Conservation (phyloP, 192 early-diverging fungal genomes). For the Coemansia sp. region DNA sequence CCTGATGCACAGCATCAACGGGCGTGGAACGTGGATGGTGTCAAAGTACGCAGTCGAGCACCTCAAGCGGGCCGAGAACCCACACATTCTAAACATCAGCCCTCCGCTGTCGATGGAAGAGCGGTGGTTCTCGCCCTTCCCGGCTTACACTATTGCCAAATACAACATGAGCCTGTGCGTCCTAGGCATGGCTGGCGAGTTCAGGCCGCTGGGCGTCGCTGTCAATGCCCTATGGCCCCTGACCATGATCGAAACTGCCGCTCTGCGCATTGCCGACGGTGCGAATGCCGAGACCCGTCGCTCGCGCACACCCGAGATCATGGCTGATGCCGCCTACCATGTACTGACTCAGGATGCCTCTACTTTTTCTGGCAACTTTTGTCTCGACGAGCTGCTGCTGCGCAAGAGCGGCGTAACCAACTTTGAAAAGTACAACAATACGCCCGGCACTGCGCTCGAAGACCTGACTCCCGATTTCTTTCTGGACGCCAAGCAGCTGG, state of each 20-base stretch:
- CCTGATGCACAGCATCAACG: slow-evolving; percentile 77
- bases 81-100: slow-evolving; percentile 73
- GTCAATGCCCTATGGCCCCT: slow-evolving; percentile 80
- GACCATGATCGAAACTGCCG: slow-evolving; percentile 75
- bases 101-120: slow-evolving; percentile 71
- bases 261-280: slow-evolving; percentile 51
- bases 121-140: slow-evolving; percentile 70
- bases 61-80: slow-evolving; percentile 68
- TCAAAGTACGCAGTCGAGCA: slow-evolving; percentile 68
- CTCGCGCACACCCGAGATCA: slow-evolving; percentile 63
- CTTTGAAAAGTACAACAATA: slow-evolving; percentile 70
- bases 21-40: slow-evolving; percentile 78
- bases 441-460: slow-evolving; percentile 56
- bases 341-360: slow-evolving; percentile 63
- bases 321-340: slow-evolving; percentile 76
- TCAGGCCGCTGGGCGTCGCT: slow-evolving; percentile 64
- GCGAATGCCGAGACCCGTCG: slow-evolving; percentile 5
- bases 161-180: slow-evolving; percentile 77
- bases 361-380: slow-evolving; percentile 68
- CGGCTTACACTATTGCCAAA: slow-evolving; percentile 71
- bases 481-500: slow-evolving; percentile 55
- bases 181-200: slow-evolving; percentile 72
- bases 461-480: slow-evolving; percentile 70
- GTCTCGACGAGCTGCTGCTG: slow-evolving; percentile 77
- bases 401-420: slow-evolving; percentile 69